Percentiles rank a stretch among this genome's conserved stretches.
These are phyloP conservation scores for Microbotryum scabiosae DNA, from an alignment of 1,284 basidiomycete species.

Conservation along the genomic window DNA sequence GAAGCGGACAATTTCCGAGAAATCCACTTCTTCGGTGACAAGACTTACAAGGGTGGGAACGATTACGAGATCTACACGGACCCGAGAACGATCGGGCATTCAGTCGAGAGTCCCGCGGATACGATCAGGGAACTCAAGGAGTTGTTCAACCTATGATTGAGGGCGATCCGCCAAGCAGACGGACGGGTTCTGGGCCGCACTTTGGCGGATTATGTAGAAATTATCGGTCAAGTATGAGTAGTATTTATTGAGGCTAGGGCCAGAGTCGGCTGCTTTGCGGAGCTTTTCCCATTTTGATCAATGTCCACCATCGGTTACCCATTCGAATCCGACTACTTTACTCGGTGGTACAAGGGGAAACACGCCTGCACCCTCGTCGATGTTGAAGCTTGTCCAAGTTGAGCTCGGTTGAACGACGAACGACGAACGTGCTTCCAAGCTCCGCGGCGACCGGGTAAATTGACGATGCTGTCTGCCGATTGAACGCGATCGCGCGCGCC, in stretches of 20 bases:
- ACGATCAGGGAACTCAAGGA: conserved; percentile 65
- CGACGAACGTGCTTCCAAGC: background rate
- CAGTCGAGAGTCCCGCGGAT: conserved; percentile 66
- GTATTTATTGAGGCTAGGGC: no score
- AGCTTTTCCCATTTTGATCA: background rate
- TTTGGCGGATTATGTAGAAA: no score
- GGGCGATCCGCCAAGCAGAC: no score
- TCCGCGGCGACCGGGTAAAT: background rate
- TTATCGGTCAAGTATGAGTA: background rate
- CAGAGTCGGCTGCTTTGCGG: background rate
- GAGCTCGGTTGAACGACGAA: no score
- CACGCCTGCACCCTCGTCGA: no score
- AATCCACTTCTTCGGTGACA: conserved; percentile 98
- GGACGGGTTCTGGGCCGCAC: no score
- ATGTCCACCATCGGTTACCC: no score
- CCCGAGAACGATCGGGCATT: conserved; percentile 74
- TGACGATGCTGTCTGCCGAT: background rate
- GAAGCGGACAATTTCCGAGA: conserved; percentile 77
- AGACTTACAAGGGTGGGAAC: conserved; percentile 80
- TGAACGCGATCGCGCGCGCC: background rate
- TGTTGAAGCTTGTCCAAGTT: no score
- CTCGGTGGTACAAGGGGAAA: no score
- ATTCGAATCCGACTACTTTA: no score
- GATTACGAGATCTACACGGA: conserved; percentile 89
- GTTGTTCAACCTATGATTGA: conserved; percentile 49